Conservation (phyloP, 805 yeast genomes). For the Saccharomyces cerevisiae region DNA sequence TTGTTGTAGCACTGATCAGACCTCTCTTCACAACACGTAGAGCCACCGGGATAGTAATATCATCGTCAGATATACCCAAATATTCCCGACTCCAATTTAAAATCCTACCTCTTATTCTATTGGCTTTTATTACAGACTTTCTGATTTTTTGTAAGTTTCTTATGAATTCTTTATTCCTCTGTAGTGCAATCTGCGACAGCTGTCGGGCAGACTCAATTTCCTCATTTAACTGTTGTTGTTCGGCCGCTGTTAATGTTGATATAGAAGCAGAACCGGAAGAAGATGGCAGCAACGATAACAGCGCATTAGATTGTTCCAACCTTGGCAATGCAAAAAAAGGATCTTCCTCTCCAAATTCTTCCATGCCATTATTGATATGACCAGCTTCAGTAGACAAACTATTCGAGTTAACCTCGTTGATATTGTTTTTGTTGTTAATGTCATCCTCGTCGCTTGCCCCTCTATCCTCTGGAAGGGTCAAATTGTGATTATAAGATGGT, state of each 20-base stretch:
- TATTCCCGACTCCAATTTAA: conserved; percentile 81
- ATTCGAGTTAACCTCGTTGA: conserved; percentile 1
- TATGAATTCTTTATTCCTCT: conserved; percentile 79
- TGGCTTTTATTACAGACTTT: conserved; percentile 69
- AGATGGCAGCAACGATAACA: conserved; percentile 9
- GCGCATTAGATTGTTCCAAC: conserved; percentile 21
- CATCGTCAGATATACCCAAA: conserved; percentile 52
- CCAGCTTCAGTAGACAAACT: conserved; percentile 12
- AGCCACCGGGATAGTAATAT: conserved; percentile 32
- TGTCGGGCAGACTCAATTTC: conserved; percentile 66
- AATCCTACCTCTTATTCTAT: conserved; percentile 60
- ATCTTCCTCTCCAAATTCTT: conserved; percentile 32
- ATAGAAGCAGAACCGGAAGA: neutral
- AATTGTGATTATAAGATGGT: conserved; percentile 61
- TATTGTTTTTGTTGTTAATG: conserved; percentile 2
- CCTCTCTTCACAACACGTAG: conserved; percentile 31
- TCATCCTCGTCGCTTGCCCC: conserved; percentile 10
- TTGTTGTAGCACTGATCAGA: conserved; percentile 30
- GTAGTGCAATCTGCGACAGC: conserved; percentile 67
- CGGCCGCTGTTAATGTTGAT: conserved; percentile 7
- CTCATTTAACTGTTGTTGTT: conserved; percentile 30
- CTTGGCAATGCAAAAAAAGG: conserved; percentile 63
- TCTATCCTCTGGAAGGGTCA: conserved; percentile 28
- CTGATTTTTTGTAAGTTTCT: conserved; percentile 69
- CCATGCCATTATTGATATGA: conserved; percentile 15